phyloP scores from a whole-genome alignment of 2,329 filamentous ascomycete species.

The Trichoderma sp. region DNA sequence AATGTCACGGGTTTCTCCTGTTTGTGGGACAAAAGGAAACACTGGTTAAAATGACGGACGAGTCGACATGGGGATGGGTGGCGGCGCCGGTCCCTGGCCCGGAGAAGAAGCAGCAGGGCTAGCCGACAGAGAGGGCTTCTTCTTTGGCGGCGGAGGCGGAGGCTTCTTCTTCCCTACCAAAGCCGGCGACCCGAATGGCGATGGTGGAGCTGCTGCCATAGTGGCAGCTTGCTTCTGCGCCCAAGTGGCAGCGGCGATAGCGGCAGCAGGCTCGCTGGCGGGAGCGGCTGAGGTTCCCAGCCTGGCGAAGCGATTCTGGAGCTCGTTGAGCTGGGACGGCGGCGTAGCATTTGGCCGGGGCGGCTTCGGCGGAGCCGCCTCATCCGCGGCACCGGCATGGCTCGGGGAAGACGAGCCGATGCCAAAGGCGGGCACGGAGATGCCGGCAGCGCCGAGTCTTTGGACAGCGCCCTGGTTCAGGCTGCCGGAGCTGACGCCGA shows the following conservation, averaged over 20 bases:
- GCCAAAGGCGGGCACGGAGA: slow-evolving; percentile 76
- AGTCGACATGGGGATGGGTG: slow-evolving; percentile 57
- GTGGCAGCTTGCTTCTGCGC: slow-evolving; percentile 66
- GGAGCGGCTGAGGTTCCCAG: slow-evolving; percentile 45
- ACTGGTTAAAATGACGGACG: slow-evolving; percentile 49
- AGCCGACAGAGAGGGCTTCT: slow-evolving; percentile 48
- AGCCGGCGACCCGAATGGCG: slow-evolving; percentile 21
- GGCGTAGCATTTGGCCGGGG: slow-evolving; percentile 31
- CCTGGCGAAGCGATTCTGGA: slow-evolving; percentile 68
- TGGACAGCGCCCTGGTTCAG: slow-evolving; percentile 61
- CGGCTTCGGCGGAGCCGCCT: slow-evolving; percentile 35
- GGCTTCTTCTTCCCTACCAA: slow-evolving; percentile 55
- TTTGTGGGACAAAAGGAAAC: background rate
- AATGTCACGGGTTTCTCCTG: background rate
- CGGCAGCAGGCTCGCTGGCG: slow-evolving; percentile 46
- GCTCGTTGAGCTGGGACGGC: slow-evolving; percentile 59
- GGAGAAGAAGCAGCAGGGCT: slow-evolving; percentile 26
- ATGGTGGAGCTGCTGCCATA: slow-evolving; percentile 54
- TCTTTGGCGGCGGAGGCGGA: slow-evolving; percentile 56
- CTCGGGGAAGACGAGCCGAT: slow-evolving; percentile 55
- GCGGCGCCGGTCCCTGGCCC: slow-evolving; percentile 44
- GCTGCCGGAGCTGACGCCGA: slow-evolving; percentile 36
- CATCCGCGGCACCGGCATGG: slow-evolving; percentile 32
- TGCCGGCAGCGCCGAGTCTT: slow-evolving; percentile 71
- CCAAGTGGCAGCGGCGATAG: slow-evolving; percentile 53